These are phyloP conservation scores for Elaphomyces granulatus DNA, from an alignment of 495 filamentous ascomycete genomes.

Conservation along the genomic window DNA sequence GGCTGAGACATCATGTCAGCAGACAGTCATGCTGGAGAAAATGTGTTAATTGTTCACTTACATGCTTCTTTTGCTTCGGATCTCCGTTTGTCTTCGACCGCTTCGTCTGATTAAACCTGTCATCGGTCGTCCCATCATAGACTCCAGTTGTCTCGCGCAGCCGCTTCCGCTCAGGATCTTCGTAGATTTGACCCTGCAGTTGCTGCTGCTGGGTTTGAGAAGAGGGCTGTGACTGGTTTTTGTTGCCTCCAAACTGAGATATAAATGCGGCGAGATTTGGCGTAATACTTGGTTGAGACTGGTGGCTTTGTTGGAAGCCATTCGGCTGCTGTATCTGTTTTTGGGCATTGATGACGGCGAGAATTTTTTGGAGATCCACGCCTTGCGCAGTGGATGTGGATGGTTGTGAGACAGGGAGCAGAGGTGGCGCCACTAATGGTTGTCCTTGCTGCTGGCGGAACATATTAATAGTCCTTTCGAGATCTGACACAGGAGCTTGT, in stretches of 20 bases:
- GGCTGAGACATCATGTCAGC: slow-evolving; percentile 18
- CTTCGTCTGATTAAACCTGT: slow-evolving; percentile 20
- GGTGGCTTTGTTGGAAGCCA: slow-evolving; percentile 11
- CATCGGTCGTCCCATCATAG: slow-evolving; percentile 19
- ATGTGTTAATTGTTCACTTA: slow-evolving; percentile 8
- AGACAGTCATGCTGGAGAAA: neutral
- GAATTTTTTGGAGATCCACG: slow-evolving; percentile 23
- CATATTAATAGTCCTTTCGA: slow-evolving; percentile 30
- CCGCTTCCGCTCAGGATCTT: slow-evolving; percentile 33
- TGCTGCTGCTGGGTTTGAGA: slow-evolving; percentile 13
- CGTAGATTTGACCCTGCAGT: slow-evolving; percentile 14
- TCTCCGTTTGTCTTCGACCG: slow-evolving; percentile 21
- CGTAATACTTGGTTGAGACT: slow-evolving; percentile 17
- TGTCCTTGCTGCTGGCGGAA: slow-evolving; percentile 31
- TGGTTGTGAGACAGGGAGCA: slow-evolving; percentile 13
- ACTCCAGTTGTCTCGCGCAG: slow-evolving; percentile 20
- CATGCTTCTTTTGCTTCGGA: slow-evolving; percentile 19
- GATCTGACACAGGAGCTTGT: slow-evolving; percentile 19
- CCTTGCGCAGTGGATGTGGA: slow-evolving; percentile 9
- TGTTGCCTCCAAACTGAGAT: slow-evolving; percentile 30
- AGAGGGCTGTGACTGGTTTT: slow-evolving; percentile 17
- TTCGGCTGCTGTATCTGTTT: slow-evolving; percentile 21
- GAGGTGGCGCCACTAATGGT: neutral
- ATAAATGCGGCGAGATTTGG: slow-evolving; percentile 37
- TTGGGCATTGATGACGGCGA: slow-evolving; percentile 23